phyloP scores from a whole-genome alignment of 306 rosid genomes.

The Hippophae tibetana region DNA sequence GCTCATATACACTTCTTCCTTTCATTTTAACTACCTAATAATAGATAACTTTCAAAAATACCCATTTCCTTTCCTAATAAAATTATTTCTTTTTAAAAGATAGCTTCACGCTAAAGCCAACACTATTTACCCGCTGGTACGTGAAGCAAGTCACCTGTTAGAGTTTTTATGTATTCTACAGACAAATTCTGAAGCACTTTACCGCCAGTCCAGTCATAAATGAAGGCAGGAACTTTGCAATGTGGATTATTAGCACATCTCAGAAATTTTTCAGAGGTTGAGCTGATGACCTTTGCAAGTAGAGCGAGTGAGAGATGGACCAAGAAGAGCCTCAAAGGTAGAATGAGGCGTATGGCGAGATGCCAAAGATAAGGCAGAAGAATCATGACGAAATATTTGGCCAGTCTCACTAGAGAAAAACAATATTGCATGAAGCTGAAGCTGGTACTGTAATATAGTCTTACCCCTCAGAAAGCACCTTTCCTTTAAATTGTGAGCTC shows the following conservation, averaged over 20 bases:
- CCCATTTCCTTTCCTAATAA: no score
- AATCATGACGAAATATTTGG: constrained; percentile 21
- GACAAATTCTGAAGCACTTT: constrained; percentile 6
- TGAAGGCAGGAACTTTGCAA: constrained; percentile 6
- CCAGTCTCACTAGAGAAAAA: constrained; percentile 31
- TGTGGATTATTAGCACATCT: constrained; percentile 21
- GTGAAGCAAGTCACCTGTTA: constrained; percentile 17
- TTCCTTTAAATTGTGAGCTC: constrained; percentile 29
- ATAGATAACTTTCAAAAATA: no score
- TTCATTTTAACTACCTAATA: no score
- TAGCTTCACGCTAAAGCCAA: no score
- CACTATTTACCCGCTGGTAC: no score
- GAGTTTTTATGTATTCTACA: constrained; percentile 6
- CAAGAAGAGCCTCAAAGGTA: constrained; percentile 26
- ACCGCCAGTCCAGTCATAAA: constrained; percentile 11
- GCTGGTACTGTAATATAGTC: constrained; percentile 10
- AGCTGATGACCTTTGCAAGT: constrained; percentile 16
- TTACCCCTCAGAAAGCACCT: constrained; percentile 36
- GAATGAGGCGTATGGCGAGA: constrained; percentile 28
- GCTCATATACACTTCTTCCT: no score
- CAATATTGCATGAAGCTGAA: constrained; percentile 26
- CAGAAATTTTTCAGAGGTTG: constrained; percentile 15
- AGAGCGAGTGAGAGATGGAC: constrained; percentile 21
- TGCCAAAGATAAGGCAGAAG: constrained; percentile 31
- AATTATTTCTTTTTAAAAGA: no score